Base-by-base conservation (phyloP, 2,329 filamentous ascomycete genomes). In the Fusarium floridanum region DNA sequence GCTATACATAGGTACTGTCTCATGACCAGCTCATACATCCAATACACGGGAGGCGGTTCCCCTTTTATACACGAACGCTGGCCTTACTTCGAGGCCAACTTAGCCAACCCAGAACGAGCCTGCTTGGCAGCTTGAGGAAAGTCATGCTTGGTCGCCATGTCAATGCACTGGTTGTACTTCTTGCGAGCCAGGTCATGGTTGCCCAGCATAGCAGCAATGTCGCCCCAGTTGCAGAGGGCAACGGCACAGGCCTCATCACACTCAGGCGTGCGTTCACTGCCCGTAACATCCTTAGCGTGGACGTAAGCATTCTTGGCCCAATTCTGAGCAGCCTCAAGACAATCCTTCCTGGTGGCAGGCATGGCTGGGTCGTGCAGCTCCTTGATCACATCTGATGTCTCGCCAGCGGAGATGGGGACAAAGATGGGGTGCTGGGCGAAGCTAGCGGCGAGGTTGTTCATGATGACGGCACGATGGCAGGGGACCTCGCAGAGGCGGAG, bases 231-330 rank as follows among this genome's bases (percentile, higher is more conserved):
- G 82, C 94, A 93, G n/a, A 94, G 91, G 9, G 95, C 93, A 7
- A 93, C 93, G 3, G 93, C 93, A 79, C 95, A 98, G 2, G 93
- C 94, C 66, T 93, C 83, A 81, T 97, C 95, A 79, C 96, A 98
- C 79, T 97, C 94, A 60, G 92, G 88, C 3, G 91, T 94, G 45
- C 94, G 87, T 5, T 90, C 85, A 1, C 93, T 90, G 5, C 91
- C 89, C 65, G 88, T 83, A 48, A 97, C 92, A 32, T 90, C 88
- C 9, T 86, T 86, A 2, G 92, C 91, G 66, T 95, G 89, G 24
- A 88, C 86, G 37, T 95, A 84, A 4, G 95, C 93, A 79, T 96
- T 96, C 61, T 89, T 85, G 7, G 94, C 94, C 95, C 95, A 98
- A 74, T 91, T 89, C 39, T 89, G 88, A 7, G 94, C 94, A 65